Base-by-base conservation (phyloP, 148 eudicot genomes). In the Suaeda aralocaspica region DNA sequence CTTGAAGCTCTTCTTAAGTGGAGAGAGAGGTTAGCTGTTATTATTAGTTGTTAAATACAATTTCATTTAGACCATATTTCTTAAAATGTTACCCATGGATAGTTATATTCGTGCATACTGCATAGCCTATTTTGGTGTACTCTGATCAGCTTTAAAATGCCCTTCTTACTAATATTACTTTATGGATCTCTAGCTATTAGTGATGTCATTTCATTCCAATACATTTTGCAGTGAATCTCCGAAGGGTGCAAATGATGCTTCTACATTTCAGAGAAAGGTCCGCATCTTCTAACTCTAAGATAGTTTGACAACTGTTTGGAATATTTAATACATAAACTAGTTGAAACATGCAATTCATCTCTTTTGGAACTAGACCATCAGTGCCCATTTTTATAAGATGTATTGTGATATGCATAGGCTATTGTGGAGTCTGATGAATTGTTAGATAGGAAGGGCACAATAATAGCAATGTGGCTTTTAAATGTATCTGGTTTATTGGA, bases 231-330 rank as follows among this genome's bases (percentile, higher is more conserved):
- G 99, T 81, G 99, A 94, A 79, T 91, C 97, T 60, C 96, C 97
- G 26, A 94, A 94, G 82, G 92, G 97, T 66, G 93, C 91, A 66
- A 87, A 91, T 87, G 99, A 91, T 81, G 97, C 99, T 56, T 87
- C 91, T 68, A 91, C 97, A 34, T 91, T 94, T 81, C 97, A 94
- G 72, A 91, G 97, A 73, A 94, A 94, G 99, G 99, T 94, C 80
- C 60, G 87, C 79, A 39, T 72, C 34, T 59, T 71, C 28, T 51
- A n/a, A 29, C 26, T 36, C 50, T 28, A 51, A 39, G 16, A 26
- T 69, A 45, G 21, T 59, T 72, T 28, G 11, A 21, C 4, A 31
- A 21, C 9, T 21, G 41, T 3, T 24, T 41, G 6, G 29, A 24
- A 5, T 22, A 22, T 14, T 24, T 15, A 22, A 41, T 5, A 10